These are phyloP conservation scores for Rhizopogon vulgaris DNA, from an alignment of 768 basidiomycete genomes.

Conservation along the genomic window DNA sequence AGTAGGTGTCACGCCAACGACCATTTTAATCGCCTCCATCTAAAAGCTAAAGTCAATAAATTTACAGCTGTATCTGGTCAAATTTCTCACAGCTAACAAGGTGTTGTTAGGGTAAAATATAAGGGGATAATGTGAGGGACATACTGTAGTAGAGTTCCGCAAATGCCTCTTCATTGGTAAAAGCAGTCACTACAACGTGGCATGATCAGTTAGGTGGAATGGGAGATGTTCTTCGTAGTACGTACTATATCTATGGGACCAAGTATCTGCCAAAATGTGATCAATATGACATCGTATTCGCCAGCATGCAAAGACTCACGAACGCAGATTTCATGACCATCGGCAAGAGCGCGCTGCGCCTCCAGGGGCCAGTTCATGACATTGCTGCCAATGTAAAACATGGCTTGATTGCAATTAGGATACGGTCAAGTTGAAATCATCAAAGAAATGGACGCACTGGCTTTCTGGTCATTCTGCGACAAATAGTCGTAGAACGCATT, in stretches of 20 bases:
- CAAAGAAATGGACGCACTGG: constrained; percentile 35
- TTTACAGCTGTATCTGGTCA: too few species aligned
- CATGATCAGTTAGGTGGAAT: neutral
- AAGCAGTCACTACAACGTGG: constrained; percentile 41
- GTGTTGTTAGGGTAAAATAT: neutral
- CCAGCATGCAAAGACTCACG: constrained; percentile 35
- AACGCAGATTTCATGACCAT: constrained; percentile 57
- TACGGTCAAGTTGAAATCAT: neutral
- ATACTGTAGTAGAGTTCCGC: constrained; percentile 74
- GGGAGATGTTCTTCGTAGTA: neutral
- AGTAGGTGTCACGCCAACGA: constrained; percentile 49
- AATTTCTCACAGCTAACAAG: constrained; percentile 17
- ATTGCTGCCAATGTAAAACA: constrained; percentile 60
- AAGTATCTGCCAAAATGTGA: constrained; percentile 17
- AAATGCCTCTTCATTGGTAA: constrained; percentile 60
- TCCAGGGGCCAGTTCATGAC: constrained; percentile 51
- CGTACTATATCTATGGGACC: constrained; percentile 42
- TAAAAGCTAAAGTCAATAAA: constrained; percentile 3
- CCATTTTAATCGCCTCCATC: constrained; percentile 52
- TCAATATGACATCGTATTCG: neutral
- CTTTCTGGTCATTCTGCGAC: constrained; percentile 47
- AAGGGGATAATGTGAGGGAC: constrained; percentile 10
- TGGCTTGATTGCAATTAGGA: constrained; percentile 29
- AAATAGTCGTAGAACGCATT: constrained; percentile 58
- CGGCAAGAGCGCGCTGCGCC: constrained; percentile 44